Conservation (phyloP, 257 asterid species). For the Lithospermum erythrorhizon region DNA sequence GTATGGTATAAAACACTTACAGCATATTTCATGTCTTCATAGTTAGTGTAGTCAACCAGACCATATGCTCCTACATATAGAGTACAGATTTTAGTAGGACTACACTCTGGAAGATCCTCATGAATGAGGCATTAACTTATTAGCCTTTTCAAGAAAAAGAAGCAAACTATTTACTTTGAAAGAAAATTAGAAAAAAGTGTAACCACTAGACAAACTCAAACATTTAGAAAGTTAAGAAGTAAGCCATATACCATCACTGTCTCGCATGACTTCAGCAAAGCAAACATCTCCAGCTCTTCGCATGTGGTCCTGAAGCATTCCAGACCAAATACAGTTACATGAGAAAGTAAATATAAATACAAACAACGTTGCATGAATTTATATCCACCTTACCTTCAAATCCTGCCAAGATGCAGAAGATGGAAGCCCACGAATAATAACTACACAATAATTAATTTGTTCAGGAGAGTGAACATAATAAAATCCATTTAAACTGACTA, state of each 20-base stretch:
- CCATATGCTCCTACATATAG: slow-evolving; percentile 76
- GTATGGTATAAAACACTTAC: slow-evolving; percentile 34
- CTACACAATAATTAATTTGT: slow-evolving; percentile 22
- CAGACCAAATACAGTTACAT: slow-evolving; percentile 4
- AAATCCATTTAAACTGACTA: not conserved
- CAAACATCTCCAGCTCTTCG: slow-evolving; percentile 99
- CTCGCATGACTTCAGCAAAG: slow-evolving; percentile 96
- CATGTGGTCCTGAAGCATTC: slow-evolving; percentile 84
- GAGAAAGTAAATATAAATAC: not conserved
- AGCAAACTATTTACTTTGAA: not conserved
- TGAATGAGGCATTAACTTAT: not conserved
- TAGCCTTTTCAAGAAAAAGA: not conserved
- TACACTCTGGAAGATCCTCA: not conserved
- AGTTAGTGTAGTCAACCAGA: slow-evolving; percentile 77
- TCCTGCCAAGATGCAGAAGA: slow-evolving; percentile 99
- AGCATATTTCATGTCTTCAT: slow-evolving; percentile 98
- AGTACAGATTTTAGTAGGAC: not conserved
- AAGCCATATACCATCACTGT: slow-evolving; percentile 67
- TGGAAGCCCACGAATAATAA: slow-evolving; percentile 90
- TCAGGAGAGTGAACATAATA: slow-evolving; percentile 5
- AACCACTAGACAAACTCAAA: not conserved
- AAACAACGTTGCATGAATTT: not conserved
- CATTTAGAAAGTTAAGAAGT: not conserved
- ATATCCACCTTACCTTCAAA: slow-evolving; percentile 55
- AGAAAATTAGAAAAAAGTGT: not conserved